Conservation (phyloP, 116 monocot genomes). For the Zostera marina region DNA sequence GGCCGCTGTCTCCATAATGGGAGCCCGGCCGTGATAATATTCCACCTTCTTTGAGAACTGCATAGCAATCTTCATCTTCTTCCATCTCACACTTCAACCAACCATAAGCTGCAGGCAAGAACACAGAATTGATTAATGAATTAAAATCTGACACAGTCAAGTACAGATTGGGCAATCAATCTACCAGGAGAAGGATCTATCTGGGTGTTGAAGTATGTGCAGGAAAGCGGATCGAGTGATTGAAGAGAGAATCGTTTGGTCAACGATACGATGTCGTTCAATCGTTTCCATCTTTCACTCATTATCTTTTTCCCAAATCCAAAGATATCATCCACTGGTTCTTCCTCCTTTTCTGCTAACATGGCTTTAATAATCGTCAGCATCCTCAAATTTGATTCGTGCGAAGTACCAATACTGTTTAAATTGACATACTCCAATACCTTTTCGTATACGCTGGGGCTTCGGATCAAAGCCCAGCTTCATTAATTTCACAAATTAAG, state of each 20-base stretch:
- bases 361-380: constrained; percentile 49
- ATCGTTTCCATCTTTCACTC: constrained; percentile 35
- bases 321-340: constrained; percentile 43
- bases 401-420: constrained; percentile 41
- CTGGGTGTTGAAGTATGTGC: constrained; percentile 50
- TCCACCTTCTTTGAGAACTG: constrained; percentile 23
- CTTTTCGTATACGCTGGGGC: constrained; percentile 27
- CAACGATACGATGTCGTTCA: constrained; percentile 27
- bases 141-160: no score
- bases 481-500: not conserved
- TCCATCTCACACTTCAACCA: constrained; percentile 75
- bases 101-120: constrained; percentile 40
- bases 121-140: not conserved
- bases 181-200: constrained; percentile 68
- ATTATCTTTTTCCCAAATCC: constrained; percentile 27
- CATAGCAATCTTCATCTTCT: constrained; percentile 51
- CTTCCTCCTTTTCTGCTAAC: constrained; percentile 16
- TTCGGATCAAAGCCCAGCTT: constrained; percentile 68
- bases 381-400: constrained; percentile 53
- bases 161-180: no score
- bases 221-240: constrained; percentile 23
- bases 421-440: constrained; percentile 7
- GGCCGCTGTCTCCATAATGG: constrained; percentile 14
- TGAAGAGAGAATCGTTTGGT: constrained; percentile 64
- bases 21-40: constrained; percentile 38